Evolutionary conservation across 148 eudicot genomes (phyloP), one percentile per base, ranked within the genome.

Genomic region (Fagopyrum tataricum): DNA sequence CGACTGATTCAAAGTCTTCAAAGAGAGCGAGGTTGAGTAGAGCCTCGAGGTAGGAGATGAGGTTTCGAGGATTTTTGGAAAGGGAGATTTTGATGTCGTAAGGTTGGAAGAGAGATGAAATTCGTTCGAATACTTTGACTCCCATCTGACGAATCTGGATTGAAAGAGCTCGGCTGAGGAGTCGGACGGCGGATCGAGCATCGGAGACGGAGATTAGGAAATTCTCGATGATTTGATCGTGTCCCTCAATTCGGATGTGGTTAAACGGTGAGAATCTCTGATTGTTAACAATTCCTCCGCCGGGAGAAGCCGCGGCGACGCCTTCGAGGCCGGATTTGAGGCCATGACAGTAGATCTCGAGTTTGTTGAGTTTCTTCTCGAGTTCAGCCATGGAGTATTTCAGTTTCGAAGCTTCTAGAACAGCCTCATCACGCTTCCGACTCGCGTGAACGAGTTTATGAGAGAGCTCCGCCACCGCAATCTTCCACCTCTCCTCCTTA

Each of bases 331-430:
- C 88, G 0, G 96, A 88, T 78, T 91, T 91, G 71, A 95, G 77
- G 8, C 71, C 81, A 14, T 85, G 90, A 64, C 97, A 91, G 67
- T 95, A 90, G 15, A 86, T 43, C 69, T 95, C 98, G 2, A 95
- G 83, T 40, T 87, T 89, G 71, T 88, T 88, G 1, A 95, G 89
- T 70, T 95, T 91, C 59, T 83, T 87, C 80, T 95, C 97, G 5
- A 95, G 88, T 70, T 95, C 96, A 10, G 85, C 70, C 84, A 95
- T 87, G 76, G 97, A 85, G 79, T 81, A 77, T 37, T 90, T 95
- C 14, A 95, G 76, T 37, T 85, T 88, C 0, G 93, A 90, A 23
- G 91, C 87, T 76, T 95, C 98, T 0, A 82, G 76, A 64, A 90
- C 58, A 13, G 97, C 97, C 49, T 95, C 98, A 53, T 95, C 98